Evolutionary conservation across 1,139 yeast genomes (phyloP), one percentile per base, ranked within the genome.

Genomic region (Schwanniomyces etchellsii): DNA sequence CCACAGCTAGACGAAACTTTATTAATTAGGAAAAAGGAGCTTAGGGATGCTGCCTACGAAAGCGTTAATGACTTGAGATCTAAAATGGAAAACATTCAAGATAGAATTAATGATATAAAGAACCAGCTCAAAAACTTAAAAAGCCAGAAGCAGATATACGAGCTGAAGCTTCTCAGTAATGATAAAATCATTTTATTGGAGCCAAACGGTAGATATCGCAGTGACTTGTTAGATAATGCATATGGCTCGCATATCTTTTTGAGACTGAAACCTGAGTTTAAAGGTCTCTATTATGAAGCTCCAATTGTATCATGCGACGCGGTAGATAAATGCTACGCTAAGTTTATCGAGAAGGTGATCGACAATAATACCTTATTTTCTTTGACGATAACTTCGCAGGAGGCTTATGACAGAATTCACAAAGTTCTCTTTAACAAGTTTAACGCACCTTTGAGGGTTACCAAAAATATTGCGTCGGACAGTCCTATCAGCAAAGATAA

Each of bases 301-400:
- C 93, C 96, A 0, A 60, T 79, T n/a, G 62, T 86, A 24, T 67
- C 83, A 0, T 64, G 93, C 27, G 64, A 71, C 14, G 73, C 78
- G 1, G 64, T 61, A 2, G 70, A 77, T 37, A 53, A 54, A 11
- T 47, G 47, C 4, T 70, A 68, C 45, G 83, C 80, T 1, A 60
- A 69, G 16, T 71, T 71, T 39, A 52, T 85, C 29, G 85, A 80
- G 33, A 67, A 73, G 32, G 63, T 77, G 9, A 65, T 84, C 9
- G 79, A 76, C 31, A 54, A 55, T 28, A 66, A 66, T 34, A 69
- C 81, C 5, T 55, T 77, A 29, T 55, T 73, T 32, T 76, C 95
- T 1, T 40, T 67, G 2, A 60, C 65, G 3, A 57, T 58, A 11
- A 50, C 33, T 3, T 53, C 68, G 3, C 58, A 66, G 7, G 56